Evolutionary conservation across 1,284 basidiomycete species (phyloP).

Genomic region (Ustilago tritici): DNA sequence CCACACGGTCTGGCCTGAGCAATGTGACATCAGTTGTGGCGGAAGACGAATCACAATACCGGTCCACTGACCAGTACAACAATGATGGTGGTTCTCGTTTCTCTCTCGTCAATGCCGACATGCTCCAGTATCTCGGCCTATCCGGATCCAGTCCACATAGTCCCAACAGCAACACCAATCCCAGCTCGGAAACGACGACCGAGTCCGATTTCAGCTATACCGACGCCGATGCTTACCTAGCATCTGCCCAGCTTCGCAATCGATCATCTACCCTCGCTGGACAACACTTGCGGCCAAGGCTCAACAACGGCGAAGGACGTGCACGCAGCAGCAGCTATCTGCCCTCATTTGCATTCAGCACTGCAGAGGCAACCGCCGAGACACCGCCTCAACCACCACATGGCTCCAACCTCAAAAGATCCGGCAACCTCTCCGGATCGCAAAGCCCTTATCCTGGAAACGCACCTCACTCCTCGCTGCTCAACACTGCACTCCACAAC

Average conservation of each 20-base stretch:
- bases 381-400: slow-evolving; percentile 13
- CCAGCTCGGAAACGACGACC: slow-evolving; percentile 1
- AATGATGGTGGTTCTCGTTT: slow-evolving; percentile 14
- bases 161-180: neutral
- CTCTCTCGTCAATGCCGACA: slow-evolving; percentile 44
- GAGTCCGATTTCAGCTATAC: slow-evolving; percentile 13
- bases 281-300: slow-evolving; percentile 34
- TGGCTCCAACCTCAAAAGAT: slow-evolving; percentile 9
- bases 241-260: slow-evolving; percentile 31
- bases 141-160: slow-evolving; percentile 18
- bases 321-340: slow-evolving; percentile 52
- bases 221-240: slow-evolving; percentile 22
- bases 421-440: slow-evolving; percentile 26
- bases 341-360: slow-evolving; percentile 32
- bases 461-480: slow-evolving; percentile 40
- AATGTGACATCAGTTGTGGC: slow-evolving; percentile 35
- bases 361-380: slow-evolving; percentile 7
- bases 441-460: slow-evolving; percentile 31
- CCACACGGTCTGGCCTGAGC: slow-evolving; percentile 49
- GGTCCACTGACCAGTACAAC: slow-evolving; percentile 9
- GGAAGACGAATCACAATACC: slow-evolving; percentile 20
- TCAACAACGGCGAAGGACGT: slow-evolving; percentile 34
- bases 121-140: slow-evolving; percentile 63
- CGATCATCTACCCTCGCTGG: slow-evolving; percentile 42
- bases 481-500: slow-evolving; percentile 42